These are phyloP conservation scores for Byssochlamys sp. DNA, from an alignment of 2,329 filamentous ascomycete species.

Conservation along the genomic window DNA sequence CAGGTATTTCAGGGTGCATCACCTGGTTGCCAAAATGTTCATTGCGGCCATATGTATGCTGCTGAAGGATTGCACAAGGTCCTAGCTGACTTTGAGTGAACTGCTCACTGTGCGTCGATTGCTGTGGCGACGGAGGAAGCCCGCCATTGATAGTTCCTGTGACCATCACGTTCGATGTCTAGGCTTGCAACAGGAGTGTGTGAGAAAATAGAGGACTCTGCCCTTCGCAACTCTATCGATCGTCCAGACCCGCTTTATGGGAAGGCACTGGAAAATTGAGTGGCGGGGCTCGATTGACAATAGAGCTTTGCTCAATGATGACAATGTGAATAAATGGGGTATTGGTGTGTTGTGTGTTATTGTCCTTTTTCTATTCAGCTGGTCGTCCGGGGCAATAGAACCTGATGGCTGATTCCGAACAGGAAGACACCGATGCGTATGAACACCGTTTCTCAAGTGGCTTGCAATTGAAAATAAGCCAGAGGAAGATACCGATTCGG, in stretches of 20 bases:
- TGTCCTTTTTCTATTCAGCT: not conserved
- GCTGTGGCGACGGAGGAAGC: slow-evolving; percentile 21
- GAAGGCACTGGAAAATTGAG: not conserved
- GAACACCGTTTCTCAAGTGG: not conserved
- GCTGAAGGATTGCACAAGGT: slow-evolving; percentile 8
- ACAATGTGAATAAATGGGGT: not conserved
- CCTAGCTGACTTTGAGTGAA: slow-evolving; percentile 10
- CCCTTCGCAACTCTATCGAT: not conserved
- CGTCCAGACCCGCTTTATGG: not conserved
- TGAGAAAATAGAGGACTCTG: not conserved
- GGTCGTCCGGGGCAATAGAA: not conserved
- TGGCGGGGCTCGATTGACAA: not conserved
- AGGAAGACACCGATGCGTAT: not conserved
- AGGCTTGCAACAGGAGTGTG: not conserved
- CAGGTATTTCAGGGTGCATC: slow-evolving; percentile 1
- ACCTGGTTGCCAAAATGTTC: slow-evolving; percentile 3
- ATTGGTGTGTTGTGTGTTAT: not conserved
- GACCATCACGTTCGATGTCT: not conserved
- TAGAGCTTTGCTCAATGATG: not conserved
- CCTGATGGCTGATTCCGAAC: not conserved
- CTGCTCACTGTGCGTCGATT: slow-evolving; percentile 16
- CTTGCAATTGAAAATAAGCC: not conserved
- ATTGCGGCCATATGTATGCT: slow-evolving; percentile 5
- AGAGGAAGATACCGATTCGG: not conserved
- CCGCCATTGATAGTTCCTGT: slow-evolving; percentile 10